Base-by-base conservation (phyloP, 1,284 basidiomycete species). In the Tylopilus sp. region DNA sequence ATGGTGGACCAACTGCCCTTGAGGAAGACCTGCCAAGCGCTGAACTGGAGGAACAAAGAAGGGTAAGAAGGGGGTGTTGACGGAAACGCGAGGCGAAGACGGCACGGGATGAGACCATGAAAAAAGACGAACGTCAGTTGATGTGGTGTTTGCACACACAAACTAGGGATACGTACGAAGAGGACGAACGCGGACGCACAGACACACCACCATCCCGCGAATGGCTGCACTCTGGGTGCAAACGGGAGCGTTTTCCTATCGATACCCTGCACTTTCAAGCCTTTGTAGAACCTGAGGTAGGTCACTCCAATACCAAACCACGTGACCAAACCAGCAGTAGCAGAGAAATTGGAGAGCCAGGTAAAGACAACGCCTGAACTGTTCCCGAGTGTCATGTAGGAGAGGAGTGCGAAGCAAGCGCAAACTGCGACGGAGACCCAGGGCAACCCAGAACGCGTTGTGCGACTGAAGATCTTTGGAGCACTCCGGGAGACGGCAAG, bases 231-330 rank as follows among this genome's bases (percentile, higher is more conserved):
- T 18, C 61, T 50, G 2, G 73, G 65, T 0, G 56, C 53, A 61
- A 72, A 85, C 0, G 84, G 84, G 2, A 88, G 72, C 1, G 62
- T 67, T 2, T 55, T 59, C 40, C 82, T 71, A 46, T 50, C 48
- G 26, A 50, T 50, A 3, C 44, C 37, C 12, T 50, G 48, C 7
- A 10, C 37, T 15, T 50, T 50, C 37, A 50, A 2, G 14, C 48
- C 48, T 2, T 35, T 40, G 26, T 50, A 50, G 26, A 50, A 50
- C n/a, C 48, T 39, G 31, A 50, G 43, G 33, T 50, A 50, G 7
- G 48, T 50, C 50, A 83, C 59, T 3, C 73, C 71, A 59, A 87
- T 86, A 40, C 75, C 77, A 55, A 80, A 74, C 85, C 84, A 88
- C 33, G 77, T 78, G 51, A 81, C 65, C 45, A 87, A 66, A 35